Base-by-base conservation (phyloP, 495 filamentous ascomycete species). In the Annulohypoxylon maeteangense region DNA sequence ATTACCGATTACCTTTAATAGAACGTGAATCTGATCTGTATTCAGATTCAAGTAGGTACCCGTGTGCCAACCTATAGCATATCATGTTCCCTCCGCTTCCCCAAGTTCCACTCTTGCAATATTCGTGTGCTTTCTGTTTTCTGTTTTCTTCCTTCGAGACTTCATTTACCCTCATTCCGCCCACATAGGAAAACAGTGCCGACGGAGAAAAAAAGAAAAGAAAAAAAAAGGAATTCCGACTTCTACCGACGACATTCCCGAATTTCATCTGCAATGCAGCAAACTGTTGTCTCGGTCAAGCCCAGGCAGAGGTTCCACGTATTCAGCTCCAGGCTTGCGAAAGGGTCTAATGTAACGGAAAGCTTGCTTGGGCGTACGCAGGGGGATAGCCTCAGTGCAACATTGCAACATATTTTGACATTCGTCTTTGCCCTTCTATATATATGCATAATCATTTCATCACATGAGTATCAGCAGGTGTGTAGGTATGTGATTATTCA, bases 241-340 rank as follows among this genome's bases (percentile, higher is more conserved):
- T 65, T 57, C 68, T 66, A 55, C 68, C 68, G 68, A 71, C 36
- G 14, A 61, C 42, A 20, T 18, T 66, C 25, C 54, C 61, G 38
- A 54, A 20, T 51, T 23, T 40, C 32, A 47, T 63, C 31, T 58
- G 57, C 31, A 50, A 50, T 23, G 27, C 59, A 48, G 20, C 36
- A 53, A 67, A 38, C 32, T 60, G 18, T 14, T 34, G 40, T 45
- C 64, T 67, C 44, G 34, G 56, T 67, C 54, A 60, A 50, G 45
- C 22, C 11, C 48, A 44, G 25, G 36, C 11, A 29, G 27, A 65
- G 36, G 42, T 25, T 25, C 62, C 38, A 57, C 62, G 61, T 64
- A 64, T 38, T 55, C 45, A 62, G 59, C 16, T 25, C 59, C 32
- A 27, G 20, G 29, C 40, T 51, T 51, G 27, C 12, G 32, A 62